Conservation (phyloP, 176 grass and related monocot genomes). For the Poa annua region DNA sequence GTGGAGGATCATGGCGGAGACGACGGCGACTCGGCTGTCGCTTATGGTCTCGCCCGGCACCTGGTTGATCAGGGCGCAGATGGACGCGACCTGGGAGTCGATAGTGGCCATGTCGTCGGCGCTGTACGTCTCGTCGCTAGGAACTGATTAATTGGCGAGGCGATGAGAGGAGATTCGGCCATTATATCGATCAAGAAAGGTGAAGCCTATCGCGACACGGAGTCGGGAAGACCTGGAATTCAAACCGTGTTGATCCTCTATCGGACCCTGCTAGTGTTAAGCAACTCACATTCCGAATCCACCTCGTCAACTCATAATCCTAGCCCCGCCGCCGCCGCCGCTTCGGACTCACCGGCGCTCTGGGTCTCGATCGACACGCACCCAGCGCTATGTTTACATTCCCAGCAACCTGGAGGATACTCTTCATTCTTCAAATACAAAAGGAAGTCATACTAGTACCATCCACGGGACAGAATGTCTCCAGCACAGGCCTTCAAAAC, state of each 20-base stretch:
- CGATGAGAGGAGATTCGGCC: not conserved
- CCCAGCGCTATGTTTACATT: not conserved
- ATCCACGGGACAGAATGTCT: not conserved
- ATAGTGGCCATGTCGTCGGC: not conserved
- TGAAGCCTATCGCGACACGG: not conserved
- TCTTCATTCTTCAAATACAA: not conserved
- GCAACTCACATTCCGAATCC: not conserved
- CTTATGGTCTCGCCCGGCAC: not conserved
- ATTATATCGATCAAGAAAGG: not conserved
- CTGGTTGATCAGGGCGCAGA: not conserved
- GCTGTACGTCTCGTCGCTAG: not conserved
- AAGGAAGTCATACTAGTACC: not conserved
- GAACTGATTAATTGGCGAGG: not conserved
- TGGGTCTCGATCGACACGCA: too few relatives aligned
- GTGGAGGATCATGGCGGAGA: conserved; percentile 28
- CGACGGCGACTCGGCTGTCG: not conserved
- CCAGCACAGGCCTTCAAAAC: not conserved
- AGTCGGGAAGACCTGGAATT: not conserved
- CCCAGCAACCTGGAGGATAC: not conserved
- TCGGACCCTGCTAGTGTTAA: not conserved
- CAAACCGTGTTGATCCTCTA: not conserved
- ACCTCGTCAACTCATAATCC: not conserved
- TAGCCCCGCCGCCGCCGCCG: too few relatives aligned
- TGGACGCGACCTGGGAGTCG: not conserved
- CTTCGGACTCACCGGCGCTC: too few relatives aligned